phyloP scores from a whole-genome alignment of 805 yeast species.

The Kodamaea hsintzibuensis region DNA sequence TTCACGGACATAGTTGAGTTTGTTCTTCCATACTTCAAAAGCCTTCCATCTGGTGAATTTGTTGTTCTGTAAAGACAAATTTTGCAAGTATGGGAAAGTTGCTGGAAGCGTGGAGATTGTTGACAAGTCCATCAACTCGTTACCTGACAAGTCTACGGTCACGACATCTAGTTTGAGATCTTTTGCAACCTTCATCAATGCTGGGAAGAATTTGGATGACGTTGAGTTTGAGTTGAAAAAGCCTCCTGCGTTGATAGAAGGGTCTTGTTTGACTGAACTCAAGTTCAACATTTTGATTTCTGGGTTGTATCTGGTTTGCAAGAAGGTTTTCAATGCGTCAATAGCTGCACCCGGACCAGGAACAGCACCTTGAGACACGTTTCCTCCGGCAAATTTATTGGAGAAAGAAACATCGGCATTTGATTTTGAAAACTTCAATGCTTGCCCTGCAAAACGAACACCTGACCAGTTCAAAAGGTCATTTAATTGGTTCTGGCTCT shows the following conservation, averaged over 20 bases:
- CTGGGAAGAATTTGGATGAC: constrained; percentile 83
- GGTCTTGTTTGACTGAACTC: constrained; percentile 64
- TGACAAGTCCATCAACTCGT: constrained; percentile 58
- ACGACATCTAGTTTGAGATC: constrained; percentile 58
- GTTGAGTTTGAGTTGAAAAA: constrained; percentile 61
- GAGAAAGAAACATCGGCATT: constrained; percentile 18
- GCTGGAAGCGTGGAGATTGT: constrained; percentile 64
- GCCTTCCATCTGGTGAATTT: constrained; percentile 56
- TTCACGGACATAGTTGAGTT: constrained; percentile 72
- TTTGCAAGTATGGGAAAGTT: constrained; percentile 72
- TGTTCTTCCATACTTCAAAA: constrained; percentile 76
- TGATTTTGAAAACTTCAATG: constrained; percentile 52
- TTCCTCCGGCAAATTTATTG: constrained; percentile 11
- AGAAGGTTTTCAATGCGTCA: constrained; percentile 58
- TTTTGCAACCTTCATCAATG: constrained; percentile 78
- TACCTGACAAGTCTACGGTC: constrained; percentile 67
- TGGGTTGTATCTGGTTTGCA: constrained; percentile 67
- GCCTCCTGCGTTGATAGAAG: constrained; percentile 57
- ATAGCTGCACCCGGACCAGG: constrained; percentile 48
- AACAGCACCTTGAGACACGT: background rate
- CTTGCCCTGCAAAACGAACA: constrained; percentile 76
- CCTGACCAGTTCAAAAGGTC: constrained; percentile 65
- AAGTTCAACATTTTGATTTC: constrained; percentile 68
- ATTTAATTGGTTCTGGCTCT: constrained; percentile 54
- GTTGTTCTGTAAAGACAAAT: constrained; percentile 80